Evolutionary conservation across 192 early-diverging fungal species (phyloP), one percentile per base, ranked within the genome.

Genomic region (Coemansia umbellata): DNA sequence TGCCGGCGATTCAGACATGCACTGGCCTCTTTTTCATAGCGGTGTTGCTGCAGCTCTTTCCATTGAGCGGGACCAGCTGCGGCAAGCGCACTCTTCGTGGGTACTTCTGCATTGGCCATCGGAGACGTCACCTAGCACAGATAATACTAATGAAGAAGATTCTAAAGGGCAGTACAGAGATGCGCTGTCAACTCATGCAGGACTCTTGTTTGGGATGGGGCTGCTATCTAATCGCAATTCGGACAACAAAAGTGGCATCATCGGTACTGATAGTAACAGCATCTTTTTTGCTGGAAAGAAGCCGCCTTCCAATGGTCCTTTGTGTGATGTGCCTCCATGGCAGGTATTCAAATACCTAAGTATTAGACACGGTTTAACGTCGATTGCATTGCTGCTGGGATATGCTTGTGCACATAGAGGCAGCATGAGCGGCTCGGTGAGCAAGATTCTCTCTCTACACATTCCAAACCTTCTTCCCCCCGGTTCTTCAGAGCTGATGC

Each of bases 1-100:
- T 3, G 19, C 52, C 3, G 59, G 15, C 6, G 57, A 54, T 10
- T 23, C 36, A 11, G 83, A 78, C 19, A 28, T 83, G 15, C 78
- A 82, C 49, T 95, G 93, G 93, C 85, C 92, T 3, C 72, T 85
- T 17, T 97, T 97, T 54, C 92, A 97, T 63, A 85, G 87, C 47
- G 94, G 93, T 3, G 92, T 91, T 1, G 84, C 90, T 17, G 78
- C 83, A 1, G 92, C 85, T 4, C 74, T 95, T 4, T 69, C 82
- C 4, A 81, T 95, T 8, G 77, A 81, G 5, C 66, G 78, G 1
- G 69, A 77, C 15, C 78, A 81, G 53, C 57, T 57, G 19, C 58
- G 61, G 4, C 69, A 65, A 5, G 81, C 87, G 3, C 81, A 82
- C 22, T 78, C 82, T 3, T 83, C 85, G 11, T 97, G 94, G 94